Percentiles rank a stretch among this genome's conserved stretches.
Conservation (phyloP, 345 rosid species). For the Schrenkiella parvula region DNA sequence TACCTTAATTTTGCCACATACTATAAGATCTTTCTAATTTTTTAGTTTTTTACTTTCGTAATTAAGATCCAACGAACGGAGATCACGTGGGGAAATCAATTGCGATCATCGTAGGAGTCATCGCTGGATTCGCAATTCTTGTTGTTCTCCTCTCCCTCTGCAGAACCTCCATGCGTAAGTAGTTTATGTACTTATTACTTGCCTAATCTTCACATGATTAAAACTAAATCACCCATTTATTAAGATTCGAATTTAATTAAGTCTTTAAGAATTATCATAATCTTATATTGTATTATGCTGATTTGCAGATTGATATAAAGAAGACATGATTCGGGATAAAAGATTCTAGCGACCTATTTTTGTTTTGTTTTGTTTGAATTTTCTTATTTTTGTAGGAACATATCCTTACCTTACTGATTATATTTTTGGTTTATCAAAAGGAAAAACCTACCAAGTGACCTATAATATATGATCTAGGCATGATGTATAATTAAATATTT, state of each 20-base stretch:
- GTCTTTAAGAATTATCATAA: not conserved
- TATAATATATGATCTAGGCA: not conserved
- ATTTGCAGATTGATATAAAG: conserved; percentile 29
- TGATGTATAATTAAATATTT: not conserved
- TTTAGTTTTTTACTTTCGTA: not conserved
- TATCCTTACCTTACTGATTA: conserved; percentile 1
- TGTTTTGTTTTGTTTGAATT: not conserved
- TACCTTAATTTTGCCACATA: conserved; percentile 1
- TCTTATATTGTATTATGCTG: not conserved
- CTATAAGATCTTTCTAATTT: not conserved
- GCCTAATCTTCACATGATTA: not conserved
- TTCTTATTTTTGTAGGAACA: conserved; percentile 6
- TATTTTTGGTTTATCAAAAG: conserved; percentile 14
- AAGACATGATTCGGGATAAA: conserved; percentile 13
- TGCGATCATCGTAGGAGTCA: conserved; percentile 70
- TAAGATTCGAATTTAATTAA: not conserved
- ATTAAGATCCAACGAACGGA: conserved; percentile 53
- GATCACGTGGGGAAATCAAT: conserved; percentile 75
- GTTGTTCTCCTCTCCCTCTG: conserved; percentile 78
- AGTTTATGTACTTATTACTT: not conserved
- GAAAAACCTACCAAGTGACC: not conserved
- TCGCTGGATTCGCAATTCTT: conserved; percentile 67
- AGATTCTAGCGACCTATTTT: not conserved
- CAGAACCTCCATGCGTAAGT: conserved; percentile 48
- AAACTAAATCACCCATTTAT: not conserved